Conservation (phyloP, 2,329 filamentous ascomycete genomes). For the Triangularia verruculosa region DNA sequence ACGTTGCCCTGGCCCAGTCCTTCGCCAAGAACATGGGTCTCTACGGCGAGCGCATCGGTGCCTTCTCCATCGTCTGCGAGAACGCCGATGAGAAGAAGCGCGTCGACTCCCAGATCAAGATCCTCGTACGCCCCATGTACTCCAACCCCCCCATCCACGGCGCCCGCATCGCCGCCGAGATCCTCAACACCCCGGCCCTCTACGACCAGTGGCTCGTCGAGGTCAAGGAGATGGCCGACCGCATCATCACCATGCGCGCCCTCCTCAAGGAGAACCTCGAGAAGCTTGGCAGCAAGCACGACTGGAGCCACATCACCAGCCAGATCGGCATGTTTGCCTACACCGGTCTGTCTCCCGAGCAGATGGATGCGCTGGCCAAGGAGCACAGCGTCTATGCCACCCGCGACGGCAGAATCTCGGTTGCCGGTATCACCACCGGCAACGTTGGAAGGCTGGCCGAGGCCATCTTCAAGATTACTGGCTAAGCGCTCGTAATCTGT, state of each 20-base stretch:
- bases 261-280: constrained; percentile 93
- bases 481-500: constrained; percentile 38
- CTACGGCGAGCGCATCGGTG: constrained; percentile 96
- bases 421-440: constrained; percentile 76
- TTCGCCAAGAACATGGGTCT: constrained; percentile 99
- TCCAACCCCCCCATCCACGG: constrained; percentile 98
- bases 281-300: constrained; percentile 90
- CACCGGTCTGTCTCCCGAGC: constrained; percentile 84
- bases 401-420: constrained; percentile 83
- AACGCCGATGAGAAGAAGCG: constrained; percentile 90
- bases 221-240: constrained; percentile 98
- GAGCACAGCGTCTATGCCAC: constrained; percentile 98
- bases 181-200: constrained; percentile 79
- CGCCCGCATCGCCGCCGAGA: constrained; percentile 87
- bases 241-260: constrained; percentile 97
- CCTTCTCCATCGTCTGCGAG: constrained; percentile 87
- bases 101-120: constrained; percentile 97
- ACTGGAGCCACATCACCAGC: constrained; percentile 98
- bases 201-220: constrained; percentile 94
- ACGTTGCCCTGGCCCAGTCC: constrained; percentile 83
- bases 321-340: constrained; percentile 99
- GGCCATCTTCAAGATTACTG: constrained; percentile 81
- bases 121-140: constrained; percentile 93
- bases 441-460: constrained; percentile 80
- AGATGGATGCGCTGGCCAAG: constrained; percentile 89